Base-by-base conservation (phyloP, 2,329 filamentous ascomycete species). In the Hymenoscyphus linearis region DNA sequence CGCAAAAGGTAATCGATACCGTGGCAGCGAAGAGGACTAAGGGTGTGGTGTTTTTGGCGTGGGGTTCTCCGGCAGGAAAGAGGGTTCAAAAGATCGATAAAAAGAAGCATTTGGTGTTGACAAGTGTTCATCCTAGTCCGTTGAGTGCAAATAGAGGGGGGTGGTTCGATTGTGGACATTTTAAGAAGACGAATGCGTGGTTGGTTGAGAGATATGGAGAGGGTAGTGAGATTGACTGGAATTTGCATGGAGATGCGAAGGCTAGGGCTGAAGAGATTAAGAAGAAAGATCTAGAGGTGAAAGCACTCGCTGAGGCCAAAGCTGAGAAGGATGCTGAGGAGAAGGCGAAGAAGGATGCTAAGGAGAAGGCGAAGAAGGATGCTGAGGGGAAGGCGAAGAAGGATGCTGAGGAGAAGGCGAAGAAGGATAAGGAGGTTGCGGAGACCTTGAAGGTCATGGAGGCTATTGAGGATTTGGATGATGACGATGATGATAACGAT, bases 41-140 rank as follows among this genome's bases (percentile, higher is more conserved):
- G 31, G 95, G 95, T 1, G 93, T 99, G 1, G 95, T 97, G 4
- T 99, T 97, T 73, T 78, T 99, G 75, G 93, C 93, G 0, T 99
- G 95, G 95, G 95, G 95, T 16, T 86, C 80, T 5, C 90, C 91
- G 1, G 95, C 95, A 0, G 89, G 87, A 60, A 89, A 91, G 77
- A 80, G 93, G 60, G 90, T 96, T 25, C 77, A 82, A 50, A 88
- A 86, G 67, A 81, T 98, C 58, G 88, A 95, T 71, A 79, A 76
- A 57, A 80, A 84, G 66, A 87, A 82, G 69, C 93, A 99, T 77
- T 81, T 91, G 53, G 90, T 99, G 40, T 79, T 99, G 66, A 87
- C 89, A 76, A 89, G 87, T 70, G 92, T 93, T 56, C 95, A 99
- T 76, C 95, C 95, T 0, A 96, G 91, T 74, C 95, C 95, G n/a